Evolutionary conservation across 78 protist genomes (phyloP).

Genomic region (Acrasis kona): DNA sequence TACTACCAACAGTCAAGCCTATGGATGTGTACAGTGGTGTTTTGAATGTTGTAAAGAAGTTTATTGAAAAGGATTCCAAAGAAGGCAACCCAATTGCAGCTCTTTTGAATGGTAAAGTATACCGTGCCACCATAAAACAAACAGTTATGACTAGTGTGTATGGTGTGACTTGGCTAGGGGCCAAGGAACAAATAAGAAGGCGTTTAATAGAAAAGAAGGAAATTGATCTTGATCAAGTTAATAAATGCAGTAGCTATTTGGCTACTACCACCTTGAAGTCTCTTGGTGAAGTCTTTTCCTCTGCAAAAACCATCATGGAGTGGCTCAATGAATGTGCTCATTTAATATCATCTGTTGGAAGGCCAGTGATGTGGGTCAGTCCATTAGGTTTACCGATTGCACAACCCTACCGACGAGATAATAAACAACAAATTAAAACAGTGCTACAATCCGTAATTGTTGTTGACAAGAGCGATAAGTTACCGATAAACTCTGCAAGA

Average conservation of each 20-base stretch:
- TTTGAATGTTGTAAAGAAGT: conserved; percentile 6
- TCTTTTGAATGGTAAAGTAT: conserved; percentile 8
- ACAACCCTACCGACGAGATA: conserved; percentile 59
- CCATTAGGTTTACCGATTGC: conserved; percentile 80
- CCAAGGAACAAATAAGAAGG: conserved; percentile 51
- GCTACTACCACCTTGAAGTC: conserved; percentile 20
- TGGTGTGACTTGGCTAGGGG: conserved; percentile 90
- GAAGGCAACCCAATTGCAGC: not conserved
- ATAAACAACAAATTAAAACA: not conserved
- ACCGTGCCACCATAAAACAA: conserved; percentile 84
- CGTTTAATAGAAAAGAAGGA: conserved; percentile 33
- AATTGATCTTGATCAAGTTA: not conserved
- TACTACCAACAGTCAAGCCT: conserved; percentile 51
- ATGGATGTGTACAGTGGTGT: conserved; percentile 75
- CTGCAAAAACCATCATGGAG: conserved; percentile 58
- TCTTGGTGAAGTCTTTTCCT: conserved; percentile 52
- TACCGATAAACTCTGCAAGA: not conserved
- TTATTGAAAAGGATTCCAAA: conserved; percentile 4
- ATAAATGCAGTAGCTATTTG: not conserved
- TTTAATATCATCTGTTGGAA: not conserved
- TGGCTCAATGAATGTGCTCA: conserved; percentile 48
- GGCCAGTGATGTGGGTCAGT: conserved; percentile 54
- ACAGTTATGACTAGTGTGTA: conserved; percentile 92
- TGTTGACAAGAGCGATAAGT: conserved; percentile 9
- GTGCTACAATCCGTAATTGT: not conserved